Evolutionary conservation across 2,329 filamentous ascomycete species (phyloP).

Genomic region (Aureobasidium namibiae): DNA sequence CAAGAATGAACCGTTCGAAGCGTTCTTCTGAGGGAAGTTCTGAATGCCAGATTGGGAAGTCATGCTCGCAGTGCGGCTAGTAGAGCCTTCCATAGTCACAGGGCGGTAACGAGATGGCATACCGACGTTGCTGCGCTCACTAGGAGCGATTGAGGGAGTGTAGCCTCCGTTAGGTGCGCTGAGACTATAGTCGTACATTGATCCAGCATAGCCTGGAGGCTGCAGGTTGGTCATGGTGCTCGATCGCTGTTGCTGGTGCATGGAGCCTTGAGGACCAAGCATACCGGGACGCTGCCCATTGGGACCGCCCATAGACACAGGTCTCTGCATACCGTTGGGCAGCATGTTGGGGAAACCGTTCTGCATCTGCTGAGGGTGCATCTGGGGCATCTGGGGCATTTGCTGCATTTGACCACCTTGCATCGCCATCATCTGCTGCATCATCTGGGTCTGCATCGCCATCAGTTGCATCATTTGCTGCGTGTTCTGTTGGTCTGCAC

Average conservation of each 20-base stretch:
- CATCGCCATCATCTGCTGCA: constrained; percentile 32
- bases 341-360: constrained; percentile 6
- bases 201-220: constrained; percentile 26
- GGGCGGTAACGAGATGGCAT: constrained; percentile 85
- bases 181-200: constrained; percentile 31
- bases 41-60: constrained; percentile 18
- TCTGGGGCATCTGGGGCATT: constrained; percentile 17
- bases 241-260: constrained; percentile 26
- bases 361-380: constrained; percentile 9
- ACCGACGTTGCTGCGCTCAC: constrained; percentile 89
- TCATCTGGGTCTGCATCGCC: constrained; percentile 32
- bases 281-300: constrained; percentile 58
- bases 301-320: constrained; percentile 33
- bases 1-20: constrained; percentile 17
- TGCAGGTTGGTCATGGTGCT: constrained; percentile 21
- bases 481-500: constrained; percentile 8
- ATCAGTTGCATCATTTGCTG: constrained; percentile 31
- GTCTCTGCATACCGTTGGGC: constrained; percentile 16
- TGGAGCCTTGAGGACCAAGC: constrained; percentile 44
- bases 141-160: constrained; percentile 85
- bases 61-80: constrained; percentile 31
- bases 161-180: constrained; percentile 49
- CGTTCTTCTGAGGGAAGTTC: constrained; percentile 9
- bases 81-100: constrained; percentile 45
- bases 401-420: constrained; percentile 22